A percentile compares a stretch with the other conserved stretches of the same genome.
Evolutionary conservation across 1,139 yeast genomes (phyloP).

Genomic region (Debaryomyces robertsiae): DNA sequence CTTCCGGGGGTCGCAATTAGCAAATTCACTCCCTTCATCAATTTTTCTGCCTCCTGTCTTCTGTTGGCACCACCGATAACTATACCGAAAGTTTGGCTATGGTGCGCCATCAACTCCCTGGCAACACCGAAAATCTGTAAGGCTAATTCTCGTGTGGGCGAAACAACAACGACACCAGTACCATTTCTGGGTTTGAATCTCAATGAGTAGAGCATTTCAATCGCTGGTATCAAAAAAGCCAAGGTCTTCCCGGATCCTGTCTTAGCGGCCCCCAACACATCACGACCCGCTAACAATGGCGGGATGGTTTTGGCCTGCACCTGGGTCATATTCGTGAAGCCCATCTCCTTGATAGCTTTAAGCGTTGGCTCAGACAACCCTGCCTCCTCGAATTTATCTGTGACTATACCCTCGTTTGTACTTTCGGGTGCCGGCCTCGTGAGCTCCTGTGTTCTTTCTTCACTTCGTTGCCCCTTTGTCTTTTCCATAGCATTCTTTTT

Average conservation of each 20-base stretch:
- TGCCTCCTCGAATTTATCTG: slow-evolving; percentile 49
- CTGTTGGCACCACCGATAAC: slow-evolving; percentile 99
- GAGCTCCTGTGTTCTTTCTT: slow-evolving; percentile 22
- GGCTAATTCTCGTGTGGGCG: slow-evolving; percentile 90
- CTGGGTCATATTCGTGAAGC: slow-evolving; percentile 85
- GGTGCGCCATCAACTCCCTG: slow-evolving; percentile 86
- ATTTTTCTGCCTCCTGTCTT: slow-evolving; percentile 94
- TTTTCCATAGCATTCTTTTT: slow-evolving; percentile 23
- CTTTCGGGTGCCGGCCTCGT: slow-evolving; percentile 31
- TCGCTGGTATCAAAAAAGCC: slow-evolving; percentile 93
- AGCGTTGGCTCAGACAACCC: slow-evolving; percentile 79
- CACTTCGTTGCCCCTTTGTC: background rate
- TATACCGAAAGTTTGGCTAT: slow-evolving; percentile 92
- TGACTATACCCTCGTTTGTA: slow-evolving; percentile 35
- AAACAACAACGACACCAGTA: slow-evolving; percentile 80
- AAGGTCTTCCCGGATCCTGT: slow-evolving; percentile 98
- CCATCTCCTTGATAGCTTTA: slow-evolving; percentile 82
- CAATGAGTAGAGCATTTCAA: slow-evolving; percentile 84
- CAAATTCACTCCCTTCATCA: slow-evolving; percentile 89
- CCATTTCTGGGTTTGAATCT: slow-evolving; percentile 92
- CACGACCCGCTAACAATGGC: slow-evolving; percentile 91
- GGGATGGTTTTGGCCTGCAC: slow-evolving; percentile 96
- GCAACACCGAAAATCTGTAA: slow-evolving; percentile 97
- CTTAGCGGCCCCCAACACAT: slow-evolving; percentile 96
- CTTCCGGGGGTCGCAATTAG: slow-evolving; percentile 98